phyloP scores from a whole-genome alignment of 306 rosid species.

The Citrullus amarus region DNA sequence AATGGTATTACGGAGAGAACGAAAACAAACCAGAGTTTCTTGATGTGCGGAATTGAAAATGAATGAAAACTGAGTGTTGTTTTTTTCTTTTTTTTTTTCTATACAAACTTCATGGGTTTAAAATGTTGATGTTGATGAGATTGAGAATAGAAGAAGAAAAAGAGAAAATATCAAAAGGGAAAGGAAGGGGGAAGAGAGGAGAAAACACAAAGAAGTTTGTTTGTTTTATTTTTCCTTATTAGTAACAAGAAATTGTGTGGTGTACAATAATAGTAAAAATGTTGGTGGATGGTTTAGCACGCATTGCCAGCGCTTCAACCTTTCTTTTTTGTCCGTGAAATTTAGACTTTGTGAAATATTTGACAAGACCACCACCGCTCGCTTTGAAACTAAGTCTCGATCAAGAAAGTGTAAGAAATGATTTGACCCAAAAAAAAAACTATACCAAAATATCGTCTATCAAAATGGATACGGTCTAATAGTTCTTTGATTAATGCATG shows the following conservation, averaged over 20 bases:
- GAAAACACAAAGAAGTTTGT: constrained; percentile 2
- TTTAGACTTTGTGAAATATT: background rate
- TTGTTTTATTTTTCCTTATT: background rate
- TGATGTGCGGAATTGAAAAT: background rate
- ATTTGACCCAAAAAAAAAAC: background rate
- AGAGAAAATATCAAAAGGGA: background rate
- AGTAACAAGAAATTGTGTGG: constrained; percentile 3
- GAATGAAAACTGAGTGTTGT: background rate
- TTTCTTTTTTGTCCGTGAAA: background rate
- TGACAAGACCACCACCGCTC: background rate
- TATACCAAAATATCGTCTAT: background rate
- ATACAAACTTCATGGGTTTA: background rate
- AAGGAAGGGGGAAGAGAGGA: background rate
- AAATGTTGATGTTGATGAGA: background rate
- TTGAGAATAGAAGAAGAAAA: background rate
- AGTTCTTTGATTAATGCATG: no score
- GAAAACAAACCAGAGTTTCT: background rate
- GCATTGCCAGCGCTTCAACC: background rate
- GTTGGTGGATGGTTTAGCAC: constrained; percentile 7
- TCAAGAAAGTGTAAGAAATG: background rate
- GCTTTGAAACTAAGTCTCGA: background rate
- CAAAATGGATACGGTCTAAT: background rate
- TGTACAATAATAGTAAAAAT: background rate
- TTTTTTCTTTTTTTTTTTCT: background rate
- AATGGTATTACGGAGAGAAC: background rate